Evolutionary conservation across 1,139 yeast species (phyloP).

Genomic region (Pichia sp.): DNA sequence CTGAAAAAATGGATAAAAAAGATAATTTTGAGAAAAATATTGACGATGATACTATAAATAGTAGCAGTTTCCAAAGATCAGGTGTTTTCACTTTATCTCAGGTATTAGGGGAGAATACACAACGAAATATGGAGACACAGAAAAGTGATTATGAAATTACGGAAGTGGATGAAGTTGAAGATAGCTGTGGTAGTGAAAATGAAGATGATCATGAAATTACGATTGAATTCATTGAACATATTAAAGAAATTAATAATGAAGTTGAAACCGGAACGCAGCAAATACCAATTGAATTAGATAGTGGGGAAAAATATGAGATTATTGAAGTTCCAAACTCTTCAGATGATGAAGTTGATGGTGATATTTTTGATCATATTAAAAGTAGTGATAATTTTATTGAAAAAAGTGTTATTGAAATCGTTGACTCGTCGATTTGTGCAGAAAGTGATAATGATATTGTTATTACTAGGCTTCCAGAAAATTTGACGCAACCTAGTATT

Average conservation of each 20-base stretch:
- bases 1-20: background rate
- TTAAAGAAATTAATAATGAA: background rate
- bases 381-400: background rate
- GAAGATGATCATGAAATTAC: constrained; percentile 1
- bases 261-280: constrained; percentile 18
- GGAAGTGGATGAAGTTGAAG: constrained; percentile 3
- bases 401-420: background rate
- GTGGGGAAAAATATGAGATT: background rate
- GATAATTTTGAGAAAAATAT: background rate
- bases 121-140: background rate
- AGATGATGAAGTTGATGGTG: constrained; percentile 6
- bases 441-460: too few relatives aligned
- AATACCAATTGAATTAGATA: constrained; percentile 16
- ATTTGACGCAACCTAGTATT: too few relatives aligned
- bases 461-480: too few relatives aligned
- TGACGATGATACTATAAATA: background rate
- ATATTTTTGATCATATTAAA: background rate
- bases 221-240: constrained; percentile 2
- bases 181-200: constrained; percentile 8
- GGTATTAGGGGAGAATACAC: constrained; percentile 10
- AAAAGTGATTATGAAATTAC: background rate
- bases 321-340: constrained; percentile 13
- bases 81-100: constrained; percentile 14
- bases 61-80: constrained; percentile 1
- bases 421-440: too few relatives aligned